phyloP scores from a whole-genome alignment of 192 early-diverging fungal genomes.

The Backusella westeae region DNA sequence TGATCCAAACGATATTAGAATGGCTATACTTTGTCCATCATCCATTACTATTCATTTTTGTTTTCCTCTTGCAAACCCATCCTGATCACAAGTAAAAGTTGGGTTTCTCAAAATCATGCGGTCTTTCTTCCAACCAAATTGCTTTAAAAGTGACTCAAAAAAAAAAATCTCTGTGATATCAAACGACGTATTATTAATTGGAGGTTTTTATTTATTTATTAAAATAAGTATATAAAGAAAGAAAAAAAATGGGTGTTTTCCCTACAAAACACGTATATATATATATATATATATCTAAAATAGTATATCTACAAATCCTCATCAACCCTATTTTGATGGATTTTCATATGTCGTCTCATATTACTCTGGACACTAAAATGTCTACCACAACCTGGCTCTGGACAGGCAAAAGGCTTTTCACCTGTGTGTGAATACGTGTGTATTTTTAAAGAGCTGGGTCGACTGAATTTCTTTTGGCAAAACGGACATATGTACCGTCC shows the following conservation, averaged over 20 bases:
- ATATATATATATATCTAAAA: not conserved
- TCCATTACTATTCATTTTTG: not conserved
- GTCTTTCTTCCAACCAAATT: constrained; percentile 8
- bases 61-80: not conserved
- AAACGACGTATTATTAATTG: not conserved
- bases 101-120: constrained; percentile 9
- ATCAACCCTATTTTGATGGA: constrained; percentile 36
- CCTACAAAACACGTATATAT: too few species aligned
- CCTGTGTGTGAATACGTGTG: constrained; percentile 78
- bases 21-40: not conserved
- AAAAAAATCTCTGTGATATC: not conserved
- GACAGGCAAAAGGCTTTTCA: constrained; percentile 71
- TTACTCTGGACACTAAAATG: constrained; percentile 75
- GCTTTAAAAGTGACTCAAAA: constrained; percentile 1
- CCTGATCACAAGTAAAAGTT: not conserved
- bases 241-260: too few species aligned
- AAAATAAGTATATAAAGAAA: too few species aligned
- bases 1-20: not conserved
- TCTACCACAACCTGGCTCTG: constrained; percentile 59
- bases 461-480: constrained; percentile 65
- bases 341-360: constrained; percentile 65
- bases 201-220: not conserved
- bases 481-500: constrained; percentile 38
- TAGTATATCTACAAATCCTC: not conserved
- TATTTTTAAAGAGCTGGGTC: constrained; percentile 65